A percentile compares a stretch with the other conserved stretches of the same genome.
phyloP scores from a whole-genome alignment of 2,329 filamentous ascomycete genomes.

The Cyclaneusma minus region DNA sequence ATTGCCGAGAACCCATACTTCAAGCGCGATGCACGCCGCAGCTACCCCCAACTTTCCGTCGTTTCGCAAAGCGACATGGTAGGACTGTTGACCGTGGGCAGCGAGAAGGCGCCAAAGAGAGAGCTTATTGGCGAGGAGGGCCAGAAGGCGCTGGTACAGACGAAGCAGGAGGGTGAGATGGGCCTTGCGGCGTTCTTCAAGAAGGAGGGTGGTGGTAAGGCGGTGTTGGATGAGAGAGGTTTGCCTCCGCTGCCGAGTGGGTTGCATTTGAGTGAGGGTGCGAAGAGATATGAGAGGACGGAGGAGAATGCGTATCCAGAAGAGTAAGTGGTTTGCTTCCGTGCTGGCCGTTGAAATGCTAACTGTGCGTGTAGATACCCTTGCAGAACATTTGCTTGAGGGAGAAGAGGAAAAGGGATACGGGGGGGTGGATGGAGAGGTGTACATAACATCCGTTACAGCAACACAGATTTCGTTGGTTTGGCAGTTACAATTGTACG shows the following conservation, averaged over 20 bases:
- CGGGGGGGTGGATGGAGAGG: no score
- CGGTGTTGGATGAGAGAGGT: constrained; percentile 58
- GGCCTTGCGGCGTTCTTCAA: constrained; percentile 62
- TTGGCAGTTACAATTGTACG: no score
- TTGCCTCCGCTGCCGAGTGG: constrained; percentile 77
- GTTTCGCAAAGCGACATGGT: constrained; percentile 77
- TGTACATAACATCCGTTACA: no score
- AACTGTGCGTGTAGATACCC: constrained; percentile 35
- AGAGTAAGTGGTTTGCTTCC: constrained; percentile 34
- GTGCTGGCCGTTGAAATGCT: constrained; percentile 7
- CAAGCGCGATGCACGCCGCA: constrained; percentile 78
- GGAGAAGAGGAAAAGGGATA: no score
- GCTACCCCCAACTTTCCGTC: constrained; percentile 66
- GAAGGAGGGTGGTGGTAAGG: constrained; percentile 35
- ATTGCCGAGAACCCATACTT: constrained; percentile 90
- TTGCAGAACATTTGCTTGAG: constrained; percentile 48
- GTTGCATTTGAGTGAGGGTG: constrained; percentile 33
- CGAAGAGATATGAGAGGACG: constrained; percentile 50
- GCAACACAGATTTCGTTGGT: no score
- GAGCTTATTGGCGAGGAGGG: constrained; percentile 69
- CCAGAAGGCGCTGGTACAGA: constrained; percentile 55
- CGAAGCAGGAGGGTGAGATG: constrained; percentile 57
- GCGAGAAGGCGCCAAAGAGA: constrained; percentile 63
- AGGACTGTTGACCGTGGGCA: constrained; percentile 72
- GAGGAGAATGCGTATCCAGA: constrained; percentile 57